Base-by-base conservation (phyloP, 2,329 filamentous ascomycete genomes). In the Intubia oerlemansii region DNA sequence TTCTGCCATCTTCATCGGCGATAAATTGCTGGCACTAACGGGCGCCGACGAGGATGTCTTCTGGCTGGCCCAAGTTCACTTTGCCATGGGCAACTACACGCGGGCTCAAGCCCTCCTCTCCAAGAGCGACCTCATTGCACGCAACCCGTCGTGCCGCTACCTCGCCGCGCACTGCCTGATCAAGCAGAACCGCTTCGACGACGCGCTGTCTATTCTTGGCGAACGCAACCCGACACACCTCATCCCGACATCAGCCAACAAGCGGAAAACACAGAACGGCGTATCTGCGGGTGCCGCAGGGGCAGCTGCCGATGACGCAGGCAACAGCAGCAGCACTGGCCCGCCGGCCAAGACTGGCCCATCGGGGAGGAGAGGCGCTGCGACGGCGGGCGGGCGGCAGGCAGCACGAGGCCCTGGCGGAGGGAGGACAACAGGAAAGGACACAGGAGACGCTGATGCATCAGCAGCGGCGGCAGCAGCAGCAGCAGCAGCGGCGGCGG, bases 21-120 rank as follows among this genome's bases (percentile, higher is more conserved):
- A 98, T 62, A 98, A 98, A 57, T 62, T 98, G 41, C 63, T 95
- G 33, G 88, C 88, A 33, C 59, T 98, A 44, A 95, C 85, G 21
- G 88, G 84, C 44, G 78, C 85, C 48, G 82, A 92, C 44, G 74
- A 80, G 38, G 88, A 98, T 49, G 85, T 84, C 23, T 92, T 92
- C 46, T 93, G 82, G 76, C 73, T 98, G 24, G 88, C 88, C n/a
- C 85, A 95, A 52, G 81, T 92, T 21, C 85, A 98, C 52, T 98
- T 95, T 53, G 77, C 75, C 29, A 88, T 81, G 27, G 84, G 81
- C 42, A 92, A 95, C 56, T 93, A 91, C 50, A 88, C 77, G 7
- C 77, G 88, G 42, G 84, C 88, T 3, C 74, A 92, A 42, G 66
- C 79, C 15, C 78, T 93, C 38, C 69, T 98, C 36, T 69, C 73